phyloP scores from a whole-genome alignment of 2,329 filamentous ascomycete species.

The Magnaporthiopsis poae region DNA sequence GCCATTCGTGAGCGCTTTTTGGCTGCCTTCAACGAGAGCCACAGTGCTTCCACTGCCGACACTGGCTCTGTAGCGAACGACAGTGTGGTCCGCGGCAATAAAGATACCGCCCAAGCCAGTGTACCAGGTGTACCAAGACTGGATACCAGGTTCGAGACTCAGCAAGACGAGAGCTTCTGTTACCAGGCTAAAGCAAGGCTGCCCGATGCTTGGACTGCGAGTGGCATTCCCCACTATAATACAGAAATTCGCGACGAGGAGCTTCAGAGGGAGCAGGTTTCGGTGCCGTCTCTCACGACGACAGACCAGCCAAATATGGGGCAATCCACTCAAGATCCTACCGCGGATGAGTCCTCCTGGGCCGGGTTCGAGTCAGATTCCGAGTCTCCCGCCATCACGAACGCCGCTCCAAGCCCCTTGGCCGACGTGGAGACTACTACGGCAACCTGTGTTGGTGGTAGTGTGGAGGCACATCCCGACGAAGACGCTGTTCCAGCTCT shows the following conservation, averaged over 20 bases:
- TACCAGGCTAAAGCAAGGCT: slow-evolving; percentile 19
- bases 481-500: not conserved
- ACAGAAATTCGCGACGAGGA: not conserved
- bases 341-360: not conserved
- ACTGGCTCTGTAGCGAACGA: not conserved
- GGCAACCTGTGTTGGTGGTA: not conserved
- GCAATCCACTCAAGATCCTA: not conserved
- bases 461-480: not conserved
- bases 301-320: not conserved
- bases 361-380: not conserved
- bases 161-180: slow-evolving; percentile 25
- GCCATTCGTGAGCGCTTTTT: not conserved
- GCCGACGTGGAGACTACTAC: not conserved
- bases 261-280: not conserved
- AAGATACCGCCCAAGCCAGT: not conserved
- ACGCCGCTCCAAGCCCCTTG: not conserved
- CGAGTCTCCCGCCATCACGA: not conserved
- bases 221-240: not conserved
- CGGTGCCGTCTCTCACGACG: too few relatives aligned
- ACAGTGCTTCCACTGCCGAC: not conserved
- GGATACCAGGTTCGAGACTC: slow-evolving; percentile 16
- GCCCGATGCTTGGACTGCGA: not conserved
- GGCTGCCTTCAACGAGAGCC: not conserved
- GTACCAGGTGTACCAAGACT: not conserved
- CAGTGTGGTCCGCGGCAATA: not conserved